Conservation (phyloP, 345 rosid species). For the Passiflora organensis region DNA sequence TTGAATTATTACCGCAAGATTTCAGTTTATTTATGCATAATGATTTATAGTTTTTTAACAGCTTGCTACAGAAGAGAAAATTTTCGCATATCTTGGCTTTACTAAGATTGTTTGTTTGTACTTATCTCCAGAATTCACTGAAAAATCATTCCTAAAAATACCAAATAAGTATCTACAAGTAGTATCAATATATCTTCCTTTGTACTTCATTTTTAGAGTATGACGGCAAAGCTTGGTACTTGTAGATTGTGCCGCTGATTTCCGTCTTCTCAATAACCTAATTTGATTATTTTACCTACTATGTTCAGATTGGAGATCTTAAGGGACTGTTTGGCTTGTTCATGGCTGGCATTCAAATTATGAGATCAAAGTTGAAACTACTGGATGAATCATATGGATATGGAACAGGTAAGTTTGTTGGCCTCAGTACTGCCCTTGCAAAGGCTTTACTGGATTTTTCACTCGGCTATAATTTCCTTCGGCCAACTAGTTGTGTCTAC, state of each 20-base stretch:
- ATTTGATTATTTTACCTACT: neutral
- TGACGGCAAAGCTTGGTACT: no score
- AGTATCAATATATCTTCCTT: no score
- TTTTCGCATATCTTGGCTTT: no score
- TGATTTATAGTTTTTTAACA: neutral
- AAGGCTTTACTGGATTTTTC: no score
- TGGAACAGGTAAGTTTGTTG: conserved; percentile 62
- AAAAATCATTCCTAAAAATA: no score
- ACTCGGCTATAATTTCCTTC: no score
- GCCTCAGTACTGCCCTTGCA: neutral
- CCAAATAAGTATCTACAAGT: no score
- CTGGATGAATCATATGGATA: conserved; percentile 66
- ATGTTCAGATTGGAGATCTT: conserved; percentile 73
- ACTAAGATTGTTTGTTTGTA: no score
- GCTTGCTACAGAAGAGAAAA: no score
- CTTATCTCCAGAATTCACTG: no score
- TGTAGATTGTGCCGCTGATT: neutral
- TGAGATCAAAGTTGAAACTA: conserved; percentile 63
- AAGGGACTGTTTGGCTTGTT: conserved; percentile 81
- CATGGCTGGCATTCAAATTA: conserved; percentile 57
- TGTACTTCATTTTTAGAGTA: neutral
- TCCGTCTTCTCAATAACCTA: neutral
- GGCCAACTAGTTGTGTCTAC: no score
- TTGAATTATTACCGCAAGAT: no score
- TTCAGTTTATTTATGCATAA: neutral